These are phyloP conservation scores for Cystobasidium onofrii DNA, from an alignment of 768 basidiomycete species.

Conservation along the genomic window DNA sequence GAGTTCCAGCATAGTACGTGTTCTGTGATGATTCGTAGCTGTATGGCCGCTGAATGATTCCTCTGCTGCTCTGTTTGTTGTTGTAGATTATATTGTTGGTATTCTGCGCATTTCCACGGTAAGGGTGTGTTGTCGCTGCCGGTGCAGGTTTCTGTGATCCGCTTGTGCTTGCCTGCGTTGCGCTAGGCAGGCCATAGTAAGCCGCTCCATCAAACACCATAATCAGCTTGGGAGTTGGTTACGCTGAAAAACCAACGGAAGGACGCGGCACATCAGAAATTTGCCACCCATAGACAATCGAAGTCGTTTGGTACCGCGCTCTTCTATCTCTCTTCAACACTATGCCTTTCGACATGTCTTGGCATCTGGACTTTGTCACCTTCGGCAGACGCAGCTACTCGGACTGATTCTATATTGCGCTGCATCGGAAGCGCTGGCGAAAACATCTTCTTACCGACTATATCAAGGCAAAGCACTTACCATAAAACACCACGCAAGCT, in stretches of 20 bases:
- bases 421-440: too few species aligned
- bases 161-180: background rate
- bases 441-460: too few species aligned
- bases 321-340: too few species aligned
- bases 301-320: too few species aligned
- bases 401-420: too few species aligned
- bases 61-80: background rate
- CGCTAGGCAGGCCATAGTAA: conserved; percentile 16
- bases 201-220: conserved; percentile 22
- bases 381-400: too few species aligned
- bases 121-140: background rate
- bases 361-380: too few species aligned
- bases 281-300: background rate
- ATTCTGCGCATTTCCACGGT: background rate
- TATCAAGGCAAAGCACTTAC: too few species aligned
- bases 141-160: background rate
- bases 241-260: background rate
- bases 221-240: background rate
- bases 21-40: background rate
- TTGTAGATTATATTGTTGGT: background rate
- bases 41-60: background rate
- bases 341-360: too few species aligned
- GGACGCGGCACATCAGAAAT: background rate
- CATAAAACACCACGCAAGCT: too few species aligned
- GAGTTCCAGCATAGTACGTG: background rate